A percentile compares a stretch with the other conserved stretches of the same genome.
phyloP scores from a whole-genome alignment of 129 eudicot species.

The Centaurea solstitialis region DNA sequence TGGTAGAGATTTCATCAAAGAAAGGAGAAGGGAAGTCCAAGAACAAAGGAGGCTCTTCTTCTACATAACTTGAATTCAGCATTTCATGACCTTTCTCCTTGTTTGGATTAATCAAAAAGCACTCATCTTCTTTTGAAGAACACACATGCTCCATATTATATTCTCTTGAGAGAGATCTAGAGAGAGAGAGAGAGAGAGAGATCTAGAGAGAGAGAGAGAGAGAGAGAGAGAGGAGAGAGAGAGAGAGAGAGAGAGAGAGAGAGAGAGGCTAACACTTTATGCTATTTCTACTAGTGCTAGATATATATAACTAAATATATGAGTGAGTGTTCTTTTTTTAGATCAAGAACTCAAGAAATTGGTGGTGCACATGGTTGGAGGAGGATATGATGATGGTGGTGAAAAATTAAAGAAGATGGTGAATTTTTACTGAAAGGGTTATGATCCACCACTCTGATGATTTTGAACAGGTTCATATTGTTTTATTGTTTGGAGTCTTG shows the following conservation, averaged over 20 bases:
- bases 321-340: background rate
- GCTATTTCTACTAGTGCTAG: background rate
- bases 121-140: slow-evolving; percentile 18
- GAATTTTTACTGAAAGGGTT: background rate
- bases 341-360: background rate
- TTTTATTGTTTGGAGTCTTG: slow-evolving; percentile 14
- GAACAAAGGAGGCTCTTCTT: slow-evolving; percentile 31
- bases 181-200: slow-evolving; percentile 10
- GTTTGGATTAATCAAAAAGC: slow-evolving; percentile 16
- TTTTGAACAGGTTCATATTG: slow-evolving; percentile 14
- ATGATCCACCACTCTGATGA: slow-evolving; percentile 28
- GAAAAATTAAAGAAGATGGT: background rate
- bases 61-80: background rate
- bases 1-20: slow-evolving; percentile 21
- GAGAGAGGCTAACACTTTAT: background rate
- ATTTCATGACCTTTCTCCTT: background rate
- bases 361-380: slow-evolving; percentile 14
- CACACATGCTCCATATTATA: slow-evolving; percentile 15
- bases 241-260: slow-evolving; percentile 5
- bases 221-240: slow-evolving; percentile 10
- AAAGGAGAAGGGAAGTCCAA: slow-evolving; percentile 42
- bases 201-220: slow-evolving; percentile 10
- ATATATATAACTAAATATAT: too few relatives aligned
- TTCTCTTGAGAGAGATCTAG: background rate
- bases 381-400: background rate